Percentiles rank a stretch among this genome's conserved stretches.
These are phyloP conservation scores for Colletotrichum sp. DNA, from an alignment of 2,329 filamentous ascomycete species.

Conservation along the genomic window DNA sequence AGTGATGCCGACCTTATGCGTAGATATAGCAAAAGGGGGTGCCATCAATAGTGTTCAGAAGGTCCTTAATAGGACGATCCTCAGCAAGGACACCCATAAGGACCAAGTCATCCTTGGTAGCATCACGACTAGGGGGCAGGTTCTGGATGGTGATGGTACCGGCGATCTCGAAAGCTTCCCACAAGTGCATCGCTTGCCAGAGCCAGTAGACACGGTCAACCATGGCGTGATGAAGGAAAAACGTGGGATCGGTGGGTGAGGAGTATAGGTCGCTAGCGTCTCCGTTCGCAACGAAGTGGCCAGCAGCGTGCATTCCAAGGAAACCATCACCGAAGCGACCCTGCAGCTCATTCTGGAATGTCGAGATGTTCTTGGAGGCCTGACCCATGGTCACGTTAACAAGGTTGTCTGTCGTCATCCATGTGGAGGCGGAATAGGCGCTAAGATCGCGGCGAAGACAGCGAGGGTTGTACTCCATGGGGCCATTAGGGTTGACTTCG, in stretches of 20 bases:
- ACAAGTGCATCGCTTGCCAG: constrained; percentile 26
- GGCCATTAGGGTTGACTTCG: neutral
- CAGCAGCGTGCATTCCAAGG: constrained; percentile 29
- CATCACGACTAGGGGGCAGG: constrained; percentile 24
- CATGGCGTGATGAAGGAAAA: constrained; percentile 29
- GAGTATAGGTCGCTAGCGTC: constrained; percentile 24
- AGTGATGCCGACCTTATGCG: neutral
- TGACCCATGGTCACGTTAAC: constrained; percentile 26
- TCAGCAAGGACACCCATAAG: constrained; percentile 27
- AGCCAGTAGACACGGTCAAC: constrained; percentile 30
- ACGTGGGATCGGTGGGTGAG: constrained; percentile 28
- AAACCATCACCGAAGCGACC: constrained; percentile 29
- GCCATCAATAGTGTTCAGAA: constrained; percentile 34
- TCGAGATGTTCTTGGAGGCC: constrained; percentile 16
- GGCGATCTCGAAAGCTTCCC: constrained; percentile 19
- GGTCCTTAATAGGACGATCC: constrained; percentile 30
- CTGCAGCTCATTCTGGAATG: constrained; percentile 34
- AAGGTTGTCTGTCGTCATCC: constrained; percentile 25
- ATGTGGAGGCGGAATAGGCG: constrained; percentile 16
- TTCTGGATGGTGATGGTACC: constrained; percentile 25
- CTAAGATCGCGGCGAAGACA: constrained; percentile 36
- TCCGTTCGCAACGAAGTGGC: constrained; percentile 32
- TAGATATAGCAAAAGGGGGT: constrained; percentile 38
- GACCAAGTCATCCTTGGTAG: constrained; percentile 27
- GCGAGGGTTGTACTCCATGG: constrained; percentile 29